Evolutionary conservation across 345 rosid species (phyloP), one percentile per base, ranked within the genome.

Genomic region (Citrus australasica): DNA sequence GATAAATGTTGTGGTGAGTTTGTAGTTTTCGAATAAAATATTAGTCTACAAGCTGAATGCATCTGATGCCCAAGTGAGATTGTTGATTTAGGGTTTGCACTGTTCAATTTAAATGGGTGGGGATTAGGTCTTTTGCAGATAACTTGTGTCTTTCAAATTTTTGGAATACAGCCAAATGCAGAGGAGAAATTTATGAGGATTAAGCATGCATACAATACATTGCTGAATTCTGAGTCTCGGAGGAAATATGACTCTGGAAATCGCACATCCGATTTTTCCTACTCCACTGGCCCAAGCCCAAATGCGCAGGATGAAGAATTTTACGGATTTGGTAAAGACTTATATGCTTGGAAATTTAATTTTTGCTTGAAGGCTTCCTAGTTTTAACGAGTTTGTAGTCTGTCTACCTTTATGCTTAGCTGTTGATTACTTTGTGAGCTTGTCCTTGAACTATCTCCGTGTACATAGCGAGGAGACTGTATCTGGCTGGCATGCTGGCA

Each of bases 281-380:
- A 87, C 82, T 77, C 93, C 0, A 71, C 89, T 32, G 56, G 85
- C 65, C 89, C 84, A 85, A 83, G 76, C 81, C 81, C 77, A 70
- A 79, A 74, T 30, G 74, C 75, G 9, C 82, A 81, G 81, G 86
- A 84, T 28, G 94, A 91, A 79, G 94, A 91, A 73, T 96, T 96
- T 80, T 96, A 92, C 79, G 98, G 99, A 85, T 82, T 96, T 67
- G 99, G 99, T 93, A 93, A 88, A 22, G 70, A 25, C 40, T 67
- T 53, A 27, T 40, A 79, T 30, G 67, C 73, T 55, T 78, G 59
- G 16, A 63, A 60, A 69, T 42, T 22, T 69, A n/a, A 64, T 77
- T n/a, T 80, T 67, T 59, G 9, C 60, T 38, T 38, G 14, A 24
- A 11, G 14, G 19, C 11, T 14, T 63, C 11, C 42, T 76, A 16